Evolutionary conservation across 495 filamentous ascomycete species (phyloP).

Genomic region (Lasiosphaeris hirsuta): DNA sequence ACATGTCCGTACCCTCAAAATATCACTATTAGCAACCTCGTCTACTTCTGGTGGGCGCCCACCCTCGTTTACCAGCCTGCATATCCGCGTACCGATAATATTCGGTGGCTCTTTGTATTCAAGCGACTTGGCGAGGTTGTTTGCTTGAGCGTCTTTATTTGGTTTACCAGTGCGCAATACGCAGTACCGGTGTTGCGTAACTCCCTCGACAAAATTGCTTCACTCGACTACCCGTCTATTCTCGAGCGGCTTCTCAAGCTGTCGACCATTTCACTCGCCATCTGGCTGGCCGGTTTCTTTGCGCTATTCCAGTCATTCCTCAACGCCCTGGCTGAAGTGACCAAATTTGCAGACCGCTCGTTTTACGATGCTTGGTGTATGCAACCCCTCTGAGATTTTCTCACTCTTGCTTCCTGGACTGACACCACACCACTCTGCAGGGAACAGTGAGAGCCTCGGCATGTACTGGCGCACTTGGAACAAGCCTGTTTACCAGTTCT

Average conservation of each 20-base stretch:
- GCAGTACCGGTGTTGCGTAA: conserved; percentile 85
- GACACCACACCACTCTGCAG: background rate
- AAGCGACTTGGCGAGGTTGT: conserved; percentile 77
- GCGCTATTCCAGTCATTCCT: conserved; percentile 87
- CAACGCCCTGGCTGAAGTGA: conserved; percentile 87
- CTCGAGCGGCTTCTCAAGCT: conserved; percentile 90
- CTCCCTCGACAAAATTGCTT: conserved; percentile 77
- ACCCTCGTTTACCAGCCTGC: conserved; percentile 96
- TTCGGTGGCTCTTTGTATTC: conserved; percentile 81
- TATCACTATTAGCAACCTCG: conserved; percentile 79
- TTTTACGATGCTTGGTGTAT: conserved; percentile 94
- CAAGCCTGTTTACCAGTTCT: conserved; percentile 92
- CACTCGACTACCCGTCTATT: conserved; percentile 77
- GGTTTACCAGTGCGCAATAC: conserved; percentile 90
- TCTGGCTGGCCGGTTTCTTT: conserved; percentile 97
- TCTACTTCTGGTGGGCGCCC: conserved; percentile 96
- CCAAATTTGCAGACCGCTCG: conserved; percentile 84
- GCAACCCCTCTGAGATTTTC: background rate
- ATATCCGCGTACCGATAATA: conserved; percentile 74
- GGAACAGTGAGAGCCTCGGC: conserved; percentile 81
- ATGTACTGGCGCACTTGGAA: conserved; percentile 97
- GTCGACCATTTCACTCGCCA: conserved; percentile 85
- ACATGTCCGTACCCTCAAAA: conserved; percentile 87
- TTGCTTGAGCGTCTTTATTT: conserved; percentile 78
- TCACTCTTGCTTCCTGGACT: too few relatives aligned